These are phyloP conservation scores for Ceratobasidium papillatum DNA, from an alignment of 1,284 basidiomycete genomes.

Conservation along the genomic window DNA sequence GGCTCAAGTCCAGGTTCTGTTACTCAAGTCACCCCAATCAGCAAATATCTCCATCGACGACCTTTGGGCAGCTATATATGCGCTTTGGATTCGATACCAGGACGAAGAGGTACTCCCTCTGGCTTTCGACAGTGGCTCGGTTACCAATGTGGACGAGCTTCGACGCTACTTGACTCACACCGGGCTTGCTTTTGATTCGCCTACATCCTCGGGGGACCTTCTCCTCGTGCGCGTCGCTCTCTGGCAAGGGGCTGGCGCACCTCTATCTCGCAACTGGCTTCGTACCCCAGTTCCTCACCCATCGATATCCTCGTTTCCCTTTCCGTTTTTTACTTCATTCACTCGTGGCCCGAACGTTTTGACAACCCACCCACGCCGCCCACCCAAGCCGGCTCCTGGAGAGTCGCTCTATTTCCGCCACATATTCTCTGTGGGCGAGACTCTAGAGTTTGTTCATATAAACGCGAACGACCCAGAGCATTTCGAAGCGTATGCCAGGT, in stretches of 20 bases:
- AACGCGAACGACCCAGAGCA: conserved; percentile 56
- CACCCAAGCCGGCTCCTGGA: conserved; percentile 60
- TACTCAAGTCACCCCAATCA: neutral
- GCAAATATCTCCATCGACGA: conserved; percentile 11
- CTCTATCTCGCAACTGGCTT: conserved; percentile 57
- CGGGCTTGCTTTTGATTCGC: conserved; percentile 22
- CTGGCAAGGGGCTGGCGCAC: conserved; percentile 65
- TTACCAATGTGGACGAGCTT: conserved; percentile 7
- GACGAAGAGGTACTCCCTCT: conserved; percentile 24
- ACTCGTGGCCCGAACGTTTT: conserved; percentile 61
- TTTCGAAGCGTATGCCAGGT: conserved; percentile 59
- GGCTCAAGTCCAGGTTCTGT: neutral
- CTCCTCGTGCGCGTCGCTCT: conserved; percentile 59
- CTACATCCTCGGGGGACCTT: neutral
- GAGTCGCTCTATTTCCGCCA: conserved; percentile 61
- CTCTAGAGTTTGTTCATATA: conserved; percentile 59
- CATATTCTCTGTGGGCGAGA: conserved; percentile 57
- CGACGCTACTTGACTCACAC: conserved; percentile 18
- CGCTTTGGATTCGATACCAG: conserved; percentile 20
- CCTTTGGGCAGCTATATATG: conserved; percentile 9
- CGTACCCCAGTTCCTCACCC: conserved; percentile 48
- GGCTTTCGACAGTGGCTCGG: neutral
- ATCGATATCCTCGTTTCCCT: conserved; percentile 47
- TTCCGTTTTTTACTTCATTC: conserved; percentile 58
- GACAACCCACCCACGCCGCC: conserved; percentile 63